Percentiles rank a stretch among this genome's conserved stretches.
Conservation (phyloP, 352 stramenopile genomes). For the Phytopythium chamaehyphon region DNA sequence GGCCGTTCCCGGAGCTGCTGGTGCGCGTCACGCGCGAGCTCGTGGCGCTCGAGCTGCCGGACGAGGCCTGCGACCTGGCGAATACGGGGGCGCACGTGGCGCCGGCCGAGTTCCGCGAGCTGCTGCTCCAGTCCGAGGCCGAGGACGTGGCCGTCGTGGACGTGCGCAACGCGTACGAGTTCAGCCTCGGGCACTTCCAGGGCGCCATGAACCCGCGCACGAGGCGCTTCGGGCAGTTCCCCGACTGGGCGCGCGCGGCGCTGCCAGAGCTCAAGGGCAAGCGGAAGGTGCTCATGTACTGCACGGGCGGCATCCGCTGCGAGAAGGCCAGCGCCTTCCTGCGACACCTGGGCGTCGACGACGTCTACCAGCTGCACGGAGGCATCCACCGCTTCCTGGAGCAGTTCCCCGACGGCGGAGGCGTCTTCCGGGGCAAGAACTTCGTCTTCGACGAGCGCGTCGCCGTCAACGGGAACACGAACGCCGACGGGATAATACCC, state of each 20-base stretch:
- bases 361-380: slow-evolving; percentile 77
- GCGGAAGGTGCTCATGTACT: slow-evolving; percentile 85
- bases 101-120: slow-evolving; percentile 57
- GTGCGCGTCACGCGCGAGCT: slow-evolving; percentile 70
- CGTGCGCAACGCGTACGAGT: slow-evolving; percentile 83
- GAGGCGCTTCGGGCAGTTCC: slow-evolving; percentile 77
- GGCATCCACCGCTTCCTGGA: slow-evolving; percentile 86
- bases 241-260: slow-evolving; percentile 52
- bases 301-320: slow-evolving; percentile 79
- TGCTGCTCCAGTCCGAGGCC: slow-evolving; percentile 16
- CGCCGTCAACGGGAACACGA: slow-evolving; percentile 35
- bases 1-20: slow-evolving; percentile 63
- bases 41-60: slow-evolving; percentile 68
- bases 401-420: slow-evolving; percentile 61
- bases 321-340: slow-evolving; percentile 84
- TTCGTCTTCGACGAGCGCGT: slow-evolving; percentile 87
- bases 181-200: slow-evolving; percentile 69
- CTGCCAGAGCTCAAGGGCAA: slow-evolving; percentile 58
- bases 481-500: slow-evolving; percentile 3
- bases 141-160: slow-evolving; percentile 56
- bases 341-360: slow-evolving; percentile 53
- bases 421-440: slow-evolving; percentile 78
- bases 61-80: slow-evolving; percentile 40
- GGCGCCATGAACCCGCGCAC: slow-evolving; percentile 78
- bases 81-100: slow-evolving; percentile 50